Conservation (phyloP, 2,329 filamentous ascomycete genomes). For the Didymella keratinophila region DNA sequence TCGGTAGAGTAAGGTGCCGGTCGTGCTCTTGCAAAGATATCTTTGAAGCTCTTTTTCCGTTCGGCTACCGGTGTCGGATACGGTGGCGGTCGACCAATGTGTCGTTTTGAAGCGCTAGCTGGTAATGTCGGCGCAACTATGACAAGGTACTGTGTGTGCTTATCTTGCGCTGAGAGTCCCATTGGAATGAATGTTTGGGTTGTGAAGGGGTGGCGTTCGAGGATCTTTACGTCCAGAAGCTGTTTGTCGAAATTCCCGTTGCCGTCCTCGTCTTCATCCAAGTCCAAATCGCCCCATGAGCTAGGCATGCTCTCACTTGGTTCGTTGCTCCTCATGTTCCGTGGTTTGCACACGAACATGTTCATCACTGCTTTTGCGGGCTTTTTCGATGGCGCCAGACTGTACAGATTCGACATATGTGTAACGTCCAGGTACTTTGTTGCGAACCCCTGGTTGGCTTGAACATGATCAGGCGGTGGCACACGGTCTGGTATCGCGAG, state of each 20-base stretch:
- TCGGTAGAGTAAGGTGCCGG: slow-evolving; percentile 62
- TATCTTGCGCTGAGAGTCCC: slow-evolving; percentile 59
- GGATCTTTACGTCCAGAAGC: slow-evolving; percentile 72
- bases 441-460: slow-evolving; percentile 85
- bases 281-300: slow-evolving; percentile 45
- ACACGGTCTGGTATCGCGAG: slow-evolving; percentile 59
- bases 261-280: slow-evolving; percentile 44
- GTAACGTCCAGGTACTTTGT: slow-evolving; percentile 86
- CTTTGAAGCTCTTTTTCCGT: slow-evolving; percentile 41
- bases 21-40: slow-evolving; percentile 54
- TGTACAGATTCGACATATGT: slow-evolving; percentile 74
- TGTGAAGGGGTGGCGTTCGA: slow-evolving; percentile 93
- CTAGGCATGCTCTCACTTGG: slow-evolving; percentile 47
- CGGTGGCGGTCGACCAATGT: slow-evolving; percentile 45
- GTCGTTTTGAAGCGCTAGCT: slow-evolving; percentile 46
- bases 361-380: slow-evolving; percentile 73
- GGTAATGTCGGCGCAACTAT: slow-evolving; percentile 83
- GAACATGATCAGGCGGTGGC: slow-evolving; percentile 57
- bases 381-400: slow-evolving; percentile 66
- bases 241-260: slow-evolving; percentile 33
- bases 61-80: slow-evolving; percentile 53
- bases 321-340: slow-evolving; percentile 58
- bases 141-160: slow-evolving; percentile 72
- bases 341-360: slow-evolving; percentile 85
- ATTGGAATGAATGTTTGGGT: slow-evolving; percentile 92